Percentiles rank a stretch among this genome's conserved stretches.
phyloP scores from a whole-genome alignment of 352 stramenopile genomes.

The Globisporangium spiculum region DNA sequence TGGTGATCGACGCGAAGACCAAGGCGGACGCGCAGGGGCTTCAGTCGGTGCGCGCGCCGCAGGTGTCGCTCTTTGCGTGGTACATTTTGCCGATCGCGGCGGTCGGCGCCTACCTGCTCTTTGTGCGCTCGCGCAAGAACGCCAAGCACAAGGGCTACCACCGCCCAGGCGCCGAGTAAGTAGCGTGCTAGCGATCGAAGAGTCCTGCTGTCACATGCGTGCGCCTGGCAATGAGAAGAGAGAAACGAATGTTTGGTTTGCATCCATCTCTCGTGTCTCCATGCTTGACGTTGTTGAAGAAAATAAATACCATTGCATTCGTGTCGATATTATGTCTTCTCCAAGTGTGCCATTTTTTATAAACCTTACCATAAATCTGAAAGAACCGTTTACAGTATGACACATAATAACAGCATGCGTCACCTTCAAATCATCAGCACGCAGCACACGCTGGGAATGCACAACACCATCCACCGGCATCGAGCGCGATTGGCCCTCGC shows the following conservation, averaged over 20 bases:
- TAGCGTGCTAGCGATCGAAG: not conserved
- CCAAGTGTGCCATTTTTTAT: no score
- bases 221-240: not conserved
- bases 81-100: constrained; percentile 72
- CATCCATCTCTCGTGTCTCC: no score
- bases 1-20: constrained; percentile 28
- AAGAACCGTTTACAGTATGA: no score
- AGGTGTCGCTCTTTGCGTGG: constrained; percentile 74
- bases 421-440: no score
- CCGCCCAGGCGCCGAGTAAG: constrained; percentile 10
- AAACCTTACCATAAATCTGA: no score
- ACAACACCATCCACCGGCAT: no score
- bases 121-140: constrained; percentile 41
- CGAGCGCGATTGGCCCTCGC: no score
- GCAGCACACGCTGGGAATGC: no score
- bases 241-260: not conserved
- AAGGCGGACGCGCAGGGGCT: constrained; percentile 36
- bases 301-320: no score
- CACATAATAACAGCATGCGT: no score
- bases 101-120: constrained; percentile 65
- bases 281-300: no score
- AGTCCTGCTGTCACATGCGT: not conserved
- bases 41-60: constrained; percentile 44
- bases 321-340: no score
- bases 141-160: constrained; percentile 18